These are phyloP conservation scores for Yamadazyma diospyri DNA, from an alignment of 1,139 yeast species.

Conservation along the genomic window DNA sequence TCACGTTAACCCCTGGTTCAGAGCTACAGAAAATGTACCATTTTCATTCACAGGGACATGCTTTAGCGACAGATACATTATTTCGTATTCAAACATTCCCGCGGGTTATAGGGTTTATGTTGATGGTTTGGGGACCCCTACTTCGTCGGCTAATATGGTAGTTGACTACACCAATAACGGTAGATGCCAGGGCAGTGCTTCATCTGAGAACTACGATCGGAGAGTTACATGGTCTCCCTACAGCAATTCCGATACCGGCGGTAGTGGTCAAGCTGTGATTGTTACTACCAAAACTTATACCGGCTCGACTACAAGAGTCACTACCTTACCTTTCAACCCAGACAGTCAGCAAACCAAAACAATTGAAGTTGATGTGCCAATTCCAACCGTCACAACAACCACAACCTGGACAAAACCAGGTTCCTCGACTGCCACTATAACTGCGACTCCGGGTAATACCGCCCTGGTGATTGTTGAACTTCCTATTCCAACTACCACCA, in stretches of 20 bases:
- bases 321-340: slow-evolving; percentile 6
- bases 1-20: slow-evolving; percentile 21
- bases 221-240: slow-evolving; percentile 9
- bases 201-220: not conserved
- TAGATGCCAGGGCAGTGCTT: not conserved
- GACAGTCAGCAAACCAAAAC: slow-evolving; percentile 11
- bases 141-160: too few relatives aligned
- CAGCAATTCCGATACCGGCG: slow-evolving; percentile 14
- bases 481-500: slow-evolving; percentile 12
- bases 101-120: slow-evolving; percentile 32
- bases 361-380: slow-evolving; percentile 13
- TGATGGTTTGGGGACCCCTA: slow-evolving; percentile 13
- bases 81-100: slow-evolving; percentile 22
- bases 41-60: slow-evolving; percentile 15
- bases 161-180: slow-evolving; percentile 3
- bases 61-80: slow-evolving; percentile 10
- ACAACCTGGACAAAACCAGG: slow-evolving; percentile 3
- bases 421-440: slow-evolving; percentile 5
- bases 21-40: slow-evolving; percentile 14
- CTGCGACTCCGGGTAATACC: slow-evolving; percentile 12
- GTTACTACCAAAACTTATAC: slow-evolving; percentile 16
- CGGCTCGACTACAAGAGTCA: slow-evolving; percentile 5
- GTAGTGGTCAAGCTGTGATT: slow-evolving; percentile 20
- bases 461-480: slow-evolving; percentile 13
- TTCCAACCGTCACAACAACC: slow-evolving; percentile 11